These are phyloP conservation scores for Pyrenochaeta sp. DNA, from an alignment of 2,329 filamentous ascomycete species.

Conservation along the genomic window DNA sequence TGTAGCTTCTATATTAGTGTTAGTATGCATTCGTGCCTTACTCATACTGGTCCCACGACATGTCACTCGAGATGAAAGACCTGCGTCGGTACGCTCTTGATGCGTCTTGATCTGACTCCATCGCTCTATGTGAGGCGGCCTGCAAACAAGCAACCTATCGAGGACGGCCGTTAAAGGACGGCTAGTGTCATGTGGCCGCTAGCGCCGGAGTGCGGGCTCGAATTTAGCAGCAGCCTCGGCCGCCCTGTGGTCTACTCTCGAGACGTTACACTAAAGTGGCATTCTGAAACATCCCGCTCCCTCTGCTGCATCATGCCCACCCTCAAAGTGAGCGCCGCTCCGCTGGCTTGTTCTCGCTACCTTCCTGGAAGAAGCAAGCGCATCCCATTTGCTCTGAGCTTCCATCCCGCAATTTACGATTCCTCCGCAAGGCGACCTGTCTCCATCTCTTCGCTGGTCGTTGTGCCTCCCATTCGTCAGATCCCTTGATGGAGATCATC, in stretches of 20 bases:
- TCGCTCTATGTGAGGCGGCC: slow-evolving; percentile 1
- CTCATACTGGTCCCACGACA: not conserved
- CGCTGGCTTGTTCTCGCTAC: slow-evolving; percentile 4
- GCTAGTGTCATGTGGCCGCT: slow-evolving; percentile 9
- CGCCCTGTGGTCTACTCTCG: slow-evolving; percentile 3
- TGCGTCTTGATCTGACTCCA: slow-evolving; percentile 3
- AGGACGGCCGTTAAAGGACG: not conserved
- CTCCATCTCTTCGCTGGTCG: slow-evolving; percentile 3
- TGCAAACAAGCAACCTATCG: not conserved
- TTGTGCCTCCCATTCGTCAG: slow-evolving; percentile 3
- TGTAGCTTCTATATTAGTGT: slow-evolving; percentile 21
- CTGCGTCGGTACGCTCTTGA: not conserved
- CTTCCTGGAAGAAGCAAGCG: slow-evolving; percentile 17
- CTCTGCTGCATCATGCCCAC: not conserved
- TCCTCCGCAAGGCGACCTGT: not conserved
- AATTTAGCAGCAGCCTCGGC: slow-evolving; percentile 9
- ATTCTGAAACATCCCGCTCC: slow-evolving; percentile 15
- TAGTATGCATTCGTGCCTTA: slow-evolving; percentile 11
- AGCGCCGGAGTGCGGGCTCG: slow-evolving; percentile 5
- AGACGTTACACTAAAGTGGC: slow-evolving; percentile 10
- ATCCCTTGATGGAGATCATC: slow-evolving; percentile 40
- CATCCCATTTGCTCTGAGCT: slow-evolving; percentile 11
- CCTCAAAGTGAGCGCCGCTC: slow-evolving; percentile 7
- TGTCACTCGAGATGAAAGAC: not conserved
- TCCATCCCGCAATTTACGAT: slow-evolving; percentile 5